These are phyloP conservation scores for Verticillium nubilum DNA, from an alignment of 2,329 filamentous ascomycete genomes.

Conservation along the genomic window DNA sequence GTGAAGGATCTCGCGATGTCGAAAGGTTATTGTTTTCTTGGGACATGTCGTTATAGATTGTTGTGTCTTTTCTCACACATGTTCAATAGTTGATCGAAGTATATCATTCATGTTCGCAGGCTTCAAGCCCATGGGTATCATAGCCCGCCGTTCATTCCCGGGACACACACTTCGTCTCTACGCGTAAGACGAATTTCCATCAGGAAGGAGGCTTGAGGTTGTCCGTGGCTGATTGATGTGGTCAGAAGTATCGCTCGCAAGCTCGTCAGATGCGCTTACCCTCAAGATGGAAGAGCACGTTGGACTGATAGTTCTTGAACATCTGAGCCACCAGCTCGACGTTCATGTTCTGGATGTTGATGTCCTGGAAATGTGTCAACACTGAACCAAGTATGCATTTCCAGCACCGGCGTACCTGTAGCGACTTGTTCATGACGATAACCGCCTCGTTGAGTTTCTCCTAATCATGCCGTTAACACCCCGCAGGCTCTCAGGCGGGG, in stretches of 20 bases:
- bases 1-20: too few species aligned
- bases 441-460: conserved; percentile 97
- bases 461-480: conserved; percentile 37
- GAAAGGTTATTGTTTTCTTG: too few species aligned
- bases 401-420: conserved; percentile 54
- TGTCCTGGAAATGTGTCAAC: conserved; percentile 56
- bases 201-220: conserved; percentile 73
- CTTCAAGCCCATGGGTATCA: too few species aligned
- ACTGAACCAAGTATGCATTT: too few species aligned
- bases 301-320: conserved; percentile 99
- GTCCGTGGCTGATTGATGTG: conserved; percentile 61
- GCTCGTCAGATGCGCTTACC: conserved; percentile 46
- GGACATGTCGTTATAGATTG: too few species aligned
- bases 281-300: conserved; percentile 94
- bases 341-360: conserved; percentile 99
- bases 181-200: conserved; percentile 12
- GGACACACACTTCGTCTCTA: not conserved
- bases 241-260: conserved; percentile 12
- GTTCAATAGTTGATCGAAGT: too few species aligned
- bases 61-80: too few species aligned
- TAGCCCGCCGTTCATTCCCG: not conserved
- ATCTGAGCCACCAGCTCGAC: conserved; percentile 96
- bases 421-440: conserved; percentile 84
- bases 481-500: conserved; percentile 13
- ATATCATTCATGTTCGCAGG: too few species aligned